phyloP scores from a whole-genome alignment of 2,329 filamentous ascomycete species.

The Fusarium pseudograminearum region DNA sequence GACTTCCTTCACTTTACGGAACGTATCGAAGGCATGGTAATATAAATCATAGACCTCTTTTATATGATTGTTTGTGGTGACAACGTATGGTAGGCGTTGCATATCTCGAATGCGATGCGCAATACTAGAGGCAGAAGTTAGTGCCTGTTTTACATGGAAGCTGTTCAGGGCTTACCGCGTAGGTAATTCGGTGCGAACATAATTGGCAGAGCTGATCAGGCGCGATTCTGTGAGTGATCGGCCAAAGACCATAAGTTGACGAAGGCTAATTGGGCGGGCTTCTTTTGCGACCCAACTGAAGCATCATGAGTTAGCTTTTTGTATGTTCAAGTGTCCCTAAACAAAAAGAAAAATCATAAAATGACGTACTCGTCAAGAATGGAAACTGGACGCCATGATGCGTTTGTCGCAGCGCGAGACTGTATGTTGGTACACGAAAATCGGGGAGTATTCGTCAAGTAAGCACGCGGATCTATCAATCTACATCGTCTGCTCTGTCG shows the following conservation, averaged over 20 bases:
- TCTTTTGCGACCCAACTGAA: constrained; percentile 91
- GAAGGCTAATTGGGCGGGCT: constrained; percentile 93
- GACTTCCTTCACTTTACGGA: constrained; percentile 86
- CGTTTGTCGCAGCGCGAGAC: constrained; percentile 43
- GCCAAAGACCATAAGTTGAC: constrained; percentile 97
- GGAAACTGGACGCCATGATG: constrained; percentile 72
- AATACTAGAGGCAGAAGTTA: constrained; percentile 66
- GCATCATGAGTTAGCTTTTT: constrained; percentile 38
- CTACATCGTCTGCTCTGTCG: constrained; percentile 59
- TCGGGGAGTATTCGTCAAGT: constrained; percentile 24
- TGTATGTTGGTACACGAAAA: constrained; percentile 27
- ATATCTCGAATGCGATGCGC: constrained; percentile 97
- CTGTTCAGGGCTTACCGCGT: constrained; percentile 58
- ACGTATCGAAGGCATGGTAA: constrained; percentile 93
- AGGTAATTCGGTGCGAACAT: constrained; percentile 93
- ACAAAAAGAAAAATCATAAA: constrained; percentile 5
- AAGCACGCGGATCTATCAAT: constrained; percentile 44
- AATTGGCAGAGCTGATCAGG: constrained; percentile 94
- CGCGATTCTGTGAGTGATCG: constrained; percentile 90
- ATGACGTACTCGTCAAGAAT: constrained; percentile 71
- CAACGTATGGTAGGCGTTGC: constrained; percentile 94
- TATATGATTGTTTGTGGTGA: constrained; percentile 94
- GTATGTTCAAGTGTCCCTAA: not conserved
- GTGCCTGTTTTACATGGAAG: not conserved
- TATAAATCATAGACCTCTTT: constrained; percentile 97